phyloP scores from a whole-genome alignment of 495 filamentous ascomycete genomes.

The Hypomontagnella submonticulosa region DNA sequence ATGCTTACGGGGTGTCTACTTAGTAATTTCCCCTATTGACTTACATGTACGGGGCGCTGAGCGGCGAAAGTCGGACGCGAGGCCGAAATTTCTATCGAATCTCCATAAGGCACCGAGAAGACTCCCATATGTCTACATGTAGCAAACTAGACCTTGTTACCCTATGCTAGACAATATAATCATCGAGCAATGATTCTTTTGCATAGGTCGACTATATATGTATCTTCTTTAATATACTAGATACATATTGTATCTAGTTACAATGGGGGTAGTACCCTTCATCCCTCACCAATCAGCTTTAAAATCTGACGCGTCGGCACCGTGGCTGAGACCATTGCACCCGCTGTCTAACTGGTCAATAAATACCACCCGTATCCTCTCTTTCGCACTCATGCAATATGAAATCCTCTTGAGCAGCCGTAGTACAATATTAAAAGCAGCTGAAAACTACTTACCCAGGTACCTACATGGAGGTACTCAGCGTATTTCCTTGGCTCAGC shows the following conservation, averaged over 20 bases:
- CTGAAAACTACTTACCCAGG: conserved; percentile 27
- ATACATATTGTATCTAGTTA: conserved; percentile 9
- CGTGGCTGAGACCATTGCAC: conserved; percentile 40
- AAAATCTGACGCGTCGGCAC: conserved; percentile 27
- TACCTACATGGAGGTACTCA: no score
- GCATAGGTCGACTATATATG: neutral
- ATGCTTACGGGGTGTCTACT: conserved; percentile 26
- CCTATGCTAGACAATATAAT: neutral
- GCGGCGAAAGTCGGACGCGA: conserved; percentile 20
- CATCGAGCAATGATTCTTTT: neutral
- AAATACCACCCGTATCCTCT: conserved; percentile 2
- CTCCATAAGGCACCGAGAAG: conserved; percentile 18
- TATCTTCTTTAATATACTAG: neutral
- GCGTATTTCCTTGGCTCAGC: conserved; percentile 12
- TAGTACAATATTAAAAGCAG: conserved; percentile 10
- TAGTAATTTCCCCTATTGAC: conserved; percentile 13
- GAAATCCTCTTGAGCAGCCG: conserved; percentile 19
- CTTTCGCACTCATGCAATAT: conserved; percentile 12
- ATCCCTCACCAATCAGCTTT: conserved; percentile 1
- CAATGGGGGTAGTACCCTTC: conserved; percentile 19
- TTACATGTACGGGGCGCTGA: conserved; percentile 11
- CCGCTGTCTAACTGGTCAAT: conserved; percentile 11
- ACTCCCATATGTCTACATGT: neutral
- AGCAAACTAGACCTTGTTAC: neutral
- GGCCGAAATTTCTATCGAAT: conserved; percentile 28